These are phyloP conservation scores for Spongospora subterranea DNA, from an alignment of 208 protist genomes.

Conservation along the genomic window DNA sequence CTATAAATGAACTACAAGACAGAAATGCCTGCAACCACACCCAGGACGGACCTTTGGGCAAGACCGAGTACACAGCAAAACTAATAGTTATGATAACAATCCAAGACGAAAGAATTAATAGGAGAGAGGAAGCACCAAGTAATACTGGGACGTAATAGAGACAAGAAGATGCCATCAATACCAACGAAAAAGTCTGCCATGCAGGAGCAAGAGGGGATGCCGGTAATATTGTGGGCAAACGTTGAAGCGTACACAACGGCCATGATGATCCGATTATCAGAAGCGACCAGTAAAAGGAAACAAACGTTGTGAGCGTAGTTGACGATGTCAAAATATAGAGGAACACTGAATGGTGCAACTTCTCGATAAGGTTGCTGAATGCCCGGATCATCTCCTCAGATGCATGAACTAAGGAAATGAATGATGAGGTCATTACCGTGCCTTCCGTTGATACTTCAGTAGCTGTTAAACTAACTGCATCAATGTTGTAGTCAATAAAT, in stretches of 20 bases:
- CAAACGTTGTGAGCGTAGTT: background rate
- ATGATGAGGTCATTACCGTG: background rate
- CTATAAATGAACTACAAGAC: background rate
- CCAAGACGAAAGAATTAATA: background rate
- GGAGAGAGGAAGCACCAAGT: background rate
- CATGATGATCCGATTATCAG: background rate
- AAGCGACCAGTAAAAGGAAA: background rate
- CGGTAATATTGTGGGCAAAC: background rate
- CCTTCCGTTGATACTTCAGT: background rate
- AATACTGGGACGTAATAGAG: background rate
- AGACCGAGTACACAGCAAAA: background rate
- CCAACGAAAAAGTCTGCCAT: background rate
- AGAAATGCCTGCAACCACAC: background rate
- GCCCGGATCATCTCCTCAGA: conserved; percentile 4
- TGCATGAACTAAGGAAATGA: background rate
- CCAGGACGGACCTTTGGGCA: background rate
- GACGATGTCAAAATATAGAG: conserved; percentile 41
- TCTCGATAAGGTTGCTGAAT: conserved; percentile 51
- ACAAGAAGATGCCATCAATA: background rate
- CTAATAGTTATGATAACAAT: background rate
- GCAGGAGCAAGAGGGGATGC: background rate
- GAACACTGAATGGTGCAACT: conserved; percentile 42
- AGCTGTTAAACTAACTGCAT: conserved; percentile 1
- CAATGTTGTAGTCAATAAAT: conserved; percentile 47
- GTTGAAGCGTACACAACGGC: background rate